These are phyloP conservation scores for Phytophthora ramorum DNA, from an alignment of 352 stramenopile species.

Conservation along the genomic window DNA sequence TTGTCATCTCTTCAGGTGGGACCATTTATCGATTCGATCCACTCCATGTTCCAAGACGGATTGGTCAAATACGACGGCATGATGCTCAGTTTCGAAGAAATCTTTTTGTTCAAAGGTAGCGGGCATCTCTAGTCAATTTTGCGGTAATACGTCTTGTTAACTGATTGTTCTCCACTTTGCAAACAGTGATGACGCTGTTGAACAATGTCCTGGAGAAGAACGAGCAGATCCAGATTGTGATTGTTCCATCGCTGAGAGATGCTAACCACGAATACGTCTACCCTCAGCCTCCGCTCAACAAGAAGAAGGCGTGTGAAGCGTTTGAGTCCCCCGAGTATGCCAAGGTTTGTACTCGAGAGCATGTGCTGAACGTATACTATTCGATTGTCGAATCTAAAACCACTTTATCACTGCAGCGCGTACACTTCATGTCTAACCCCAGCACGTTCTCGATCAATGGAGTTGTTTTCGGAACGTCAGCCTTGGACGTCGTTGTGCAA, in stretches of 20 bases:
- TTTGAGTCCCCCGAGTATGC: slow-evolving; percentile 63
- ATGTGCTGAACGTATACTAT: not conserved
- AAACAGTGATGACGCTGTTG: slow-evolving; percentile 75
- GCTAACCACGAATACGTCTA: slow-evolving; percentile 95
- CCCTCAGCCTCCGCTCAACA: slow-evolving; percentile 94
- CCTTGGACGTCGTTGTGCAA: slow-evolving; percentile 92
- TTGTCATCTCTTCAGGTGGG: slow-evolving; percentile 66
- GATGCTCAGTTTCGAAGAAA: slow-evolving; percentile 86
- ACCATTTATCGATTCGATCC: slow-evolving; percentile 96
- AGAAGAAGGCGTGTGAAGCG: slow-evolving; percentile 81
- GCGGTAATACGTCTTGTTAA: not conserved
- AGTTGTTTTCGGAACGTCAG: slow-evolving; percentile 92
- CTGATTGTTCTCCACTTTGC: not conserved
- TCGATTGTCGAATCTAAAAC: slow-evolving; percentile 10
- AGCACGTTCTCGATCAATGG: slow-evolving; percentile 96
- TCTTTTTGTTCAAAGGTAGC: slow-evolving; percentile 87
- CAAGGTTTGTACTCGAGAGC: slow-evolving; percentile 47
- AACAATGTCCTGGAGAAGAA: slow-evolving; percentile 69
- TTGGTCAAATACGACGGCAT: slow-evolving; percentile 81
- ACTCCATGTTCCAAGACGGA: slow-evolving; percentile 90
- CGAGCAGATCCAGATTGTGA: slow-evolving; percentile 84
- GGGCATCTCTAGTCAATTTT: not conserved
- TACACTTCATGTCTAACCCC: slow-evolving; percentile 97
- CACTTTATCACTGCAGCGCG: slow-evolving; percentile 51
- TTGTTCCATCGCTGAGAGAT: slow-evolving; percentile 97